These are phyloP conservation scores for Sonneratia alba DNA, from an alignment of 345 rosid species.

Conservation along the genomic window DNA sequence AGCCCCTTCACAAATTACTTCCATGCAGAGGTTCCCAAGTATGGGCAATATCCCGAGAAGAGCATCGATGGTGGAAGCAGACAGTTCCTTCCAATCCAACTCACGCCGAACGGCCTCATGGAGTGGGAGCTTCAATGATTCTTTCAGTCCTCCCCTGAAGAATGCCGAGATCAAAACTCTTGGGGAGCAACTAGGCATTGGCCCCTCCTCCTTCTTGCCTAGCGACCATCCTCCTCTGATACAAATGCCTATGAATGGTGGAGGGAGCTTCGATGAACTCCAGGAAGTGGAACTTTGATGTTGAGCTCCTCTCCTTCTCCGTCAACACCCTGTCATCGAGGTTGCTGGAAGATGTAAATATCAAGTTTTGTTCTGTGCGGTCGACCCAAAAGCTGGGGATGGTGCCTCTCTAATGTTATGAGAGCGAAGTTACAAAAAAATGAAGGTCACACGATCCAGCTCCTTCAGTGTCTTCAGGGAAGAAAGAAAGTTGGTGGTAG, in stretches of 20 bases:
- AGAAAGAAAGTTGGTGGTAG: constrained; percentile 5
- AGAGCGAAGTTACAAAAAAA: background rate
- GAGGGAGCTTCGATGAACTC: constrained; percentile 70
- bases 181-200: constrained; percentile 29
- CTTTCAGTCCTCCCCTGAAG: constrained; percentile 24
- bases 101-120: constrained; percentile 78
- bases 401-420: background rate
- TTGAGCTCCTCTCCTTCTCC: background rate
- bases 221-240: constrained; percentile 11
- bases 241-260: constrained; percentile 27
- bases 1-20: constrained; percentile 8
- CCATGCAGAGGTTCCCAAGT: constrained; percentile 51
- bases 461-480: constrained; percentile 5
- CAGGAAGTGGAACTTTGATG: constrained; percentile 87
- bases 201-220: constrained; percentile 29
- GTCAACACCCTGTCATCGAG: background rate
- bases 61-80: constrained; percentile 18
- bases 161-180: constrained; percentile 23
- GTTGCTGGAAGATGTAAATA: constrained; percentile 39
- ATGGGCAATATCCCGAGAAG: constrained; percentile 43
- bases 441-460: constrained; percentile 16
- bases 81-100: constrained; percentile 18
- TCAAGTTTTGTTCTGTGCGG: constrained; percentile 33
- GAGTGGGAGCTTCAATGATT: constrained; percentile 58
- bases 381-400: background rate